phyloP scores from a whole-genome alignment of 306 rosid species.

The Trifolium dubium region DNA sequence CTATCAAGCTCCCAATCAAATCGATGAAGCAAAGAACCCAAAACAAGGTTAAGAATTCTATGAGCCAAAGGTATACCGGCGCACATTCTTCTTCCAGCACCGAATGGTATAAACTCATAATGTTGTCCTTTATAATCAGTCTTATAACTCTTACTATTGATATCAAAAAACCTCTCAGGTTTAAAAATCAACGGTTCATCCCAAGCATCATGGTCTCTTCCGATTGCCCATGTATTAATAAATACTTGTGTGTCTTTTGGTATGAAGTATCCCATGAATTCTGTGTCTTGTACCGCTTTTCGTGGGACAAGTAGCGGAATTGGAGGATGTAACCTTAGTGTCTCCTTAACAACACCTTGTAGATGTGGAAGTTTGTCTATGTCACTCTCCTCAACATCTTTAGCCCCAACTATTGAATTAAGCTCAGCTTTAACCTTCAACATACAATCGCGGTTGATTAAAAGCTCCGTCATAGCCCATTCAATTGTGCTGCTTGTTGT shows the following conservation, averaged over 20 bases:
- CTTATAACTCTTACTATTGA: background rate
- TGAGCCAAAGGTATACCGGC: slow-evolving; percentile 61
- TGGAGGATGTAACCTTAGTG: slow-evolving; percentile 61
- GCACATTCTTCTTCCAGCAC: slow-evolving; percentile 66
- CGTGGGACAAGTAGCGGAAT: slow-evolving; percentile 65
- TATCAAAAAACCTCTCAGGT: slow-evolving; percentile 56
- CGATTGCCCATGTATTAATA: slow-evolving; percentile 67
- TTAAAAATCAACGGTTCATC: slow-evolving; percentile 45
- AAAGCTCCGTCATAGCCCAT: slow-evolving; percentile 64
- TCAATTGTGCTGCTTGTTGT: slow-evolving; percentile 59
- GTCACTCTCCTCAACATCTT: slow-evolving; percentile 59
- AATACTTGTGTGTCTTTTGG: slow-evolving; percentile 64
- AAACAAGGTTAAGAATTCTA: slow-evolving; percentile 46
- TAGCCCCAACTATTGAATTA: slow-evolving; percentile 30
- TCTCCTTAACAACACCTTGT: slow-evolving; percentile 53
- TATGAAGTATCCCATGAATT: slow-evolving; percentile 50
- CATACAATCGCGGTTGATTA: slow-evolving; percentile 39
- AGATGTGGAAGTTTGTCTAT: slow-evolving; percentile 56
- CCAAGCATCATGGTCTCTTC: slow-evolving; percentile 66
- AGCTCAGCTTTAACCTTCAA: slow-evolving; percentile 54
- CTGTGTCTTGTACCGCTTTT: slow-evolving; percentile 43
- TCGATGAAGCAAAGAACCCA: slow-evolving; percentile 59
- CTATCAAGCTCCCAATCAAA: slow-evolving; percentile 62
- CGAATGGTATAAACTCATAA: slow-evolving; percentile 56
- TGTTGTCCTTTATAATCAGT: slow-evolving; percentile 53